phyloP scores from a whole-genome alignment of 2,329 filamentous ascomycete genomes.

The Achaetomium macrosporum region DNA sequence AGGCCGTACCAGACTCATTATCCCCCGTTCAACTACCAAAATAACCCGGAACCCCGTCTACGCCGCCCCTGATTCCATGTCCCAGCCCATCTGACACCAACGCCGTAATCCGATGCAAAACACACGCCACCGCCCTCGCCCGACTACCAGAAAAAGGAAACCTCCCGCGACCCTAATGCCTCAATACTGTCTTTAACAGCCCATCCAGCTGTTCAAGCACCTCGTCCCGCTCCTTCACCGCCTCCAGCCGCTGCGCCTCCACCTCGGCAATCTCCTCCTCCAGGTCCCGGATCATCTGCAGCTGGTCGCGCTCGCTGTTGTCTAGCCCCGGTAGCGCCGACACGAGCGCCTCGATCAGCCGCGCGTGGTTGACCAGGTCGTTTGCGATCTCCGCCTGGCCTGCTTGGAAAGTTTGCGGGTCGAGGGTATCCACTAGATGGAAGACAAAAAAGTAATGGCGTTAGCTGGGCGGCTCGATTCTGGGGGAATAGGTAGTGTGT shows the following conservation, averaged over 20 bases:
- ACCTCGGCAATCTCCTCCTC: conserved; percentile 60
- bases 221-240: conserved; percentile 57
- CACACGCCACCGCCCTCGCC: neutral
- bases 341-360: conserved; percentile 75
- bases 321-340: conserved; percentile 70
- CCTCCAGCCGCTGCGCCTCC: conserved; percentile 57
- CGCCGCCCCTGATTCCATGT: neutral
- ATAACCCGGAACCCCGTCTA: too few relatives aligned
- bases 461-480: neutral
- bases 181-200: conserved; percentile 47
- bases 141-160: neutral
- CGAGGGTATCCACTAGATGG: conserved; percentile 51
- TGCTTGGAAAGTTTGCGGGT: conserved; percentile 58
- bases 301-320: conserved; percentile 71
- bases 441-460: conserved; percentile 1
- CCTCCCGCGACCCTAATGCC: neutral
- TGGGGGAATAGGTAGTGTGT: neutral
- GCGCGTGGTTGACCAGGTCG: conserved; percentile 72
- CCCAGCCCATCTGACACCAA: neutral
- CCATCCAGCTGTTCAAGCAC: conserved; percentile 55
- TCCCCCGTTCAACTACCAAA: neutral
- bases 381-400: conserved; percentile 67
- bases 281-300: conserved; percentile 57
- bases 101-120: neutral
- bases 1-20: neutral